These are phyloP conservation scores for Clarireedia homoeocarpa DNA, from an alignment of 2,329 filamentous ascomycete species.

Conservation along the genomic window DNA sequence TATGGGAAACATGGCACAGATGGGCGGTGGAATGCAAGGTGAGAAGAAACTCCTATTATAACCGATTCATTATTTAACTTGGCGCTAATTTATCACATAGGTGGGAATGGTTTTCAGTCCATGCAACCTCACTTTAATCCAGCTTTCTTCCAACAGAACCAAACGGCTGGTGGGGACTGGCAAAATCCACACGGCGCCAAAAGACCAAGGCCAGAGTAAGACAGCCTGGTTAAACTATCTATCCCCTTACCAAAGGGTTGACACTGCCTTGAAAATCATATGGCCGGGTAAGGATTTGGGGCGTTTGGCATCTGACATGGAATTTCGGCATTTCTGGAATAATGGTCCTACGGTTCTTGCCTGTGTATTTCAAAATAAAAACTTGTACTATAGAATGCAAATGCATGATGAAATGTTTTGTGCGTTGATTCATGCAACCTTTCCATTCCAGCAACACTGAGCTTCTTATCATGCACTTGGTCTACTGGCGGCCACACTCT, in stretches of 20 bases:
- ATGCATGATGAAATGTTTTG: constrained; percentile 1
- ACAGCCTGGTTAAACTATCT: background rate
- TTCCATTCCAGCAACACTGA: background rate
- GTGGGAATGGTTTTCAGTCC: constrained; percentile 52
- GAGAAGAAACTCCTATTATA: constrained; percentile 29
- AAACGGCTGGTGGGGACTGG: constrained; percentile 44
- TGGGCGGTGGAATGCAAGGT: constrained; percentile 48
- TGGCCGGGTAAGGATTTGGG: background rate
- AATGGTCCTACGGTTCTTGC: constrained; percentile 7
- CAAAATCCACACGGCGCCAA: constrained; percentile 81
- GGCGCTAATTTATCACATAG: constrained; percentile 14
- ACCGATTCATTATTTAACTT: background rate
- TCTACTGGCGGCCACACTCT: background rate
- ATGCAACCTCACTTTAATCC: constrained; percentile 66
- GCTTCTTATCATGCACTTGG: background rate
- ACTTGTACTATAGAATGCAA: constrained; percentile 7
- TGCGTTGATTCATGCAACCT: background rate
- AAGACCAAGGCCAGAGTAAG: constrained; percentile 61
- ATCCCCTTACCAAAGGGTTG: background rate
- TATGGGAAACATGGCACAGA: constrained; percentile 38
- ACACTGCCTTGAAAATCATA: background rate
- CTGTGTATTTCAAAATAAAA: constrained; percentile 8
- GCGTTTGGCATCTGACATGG: constrained; percentile 4
- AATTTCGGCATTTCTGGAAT: constrained; percentile 7
- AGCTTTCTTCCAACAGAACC: constrained; percentile 56